These are phyloP conservation scores for Pseudopithomyces chartarum DNA, from an alignment of 2,329 filamentous ascomycete species.

Conservation along the genomic window DNA sequence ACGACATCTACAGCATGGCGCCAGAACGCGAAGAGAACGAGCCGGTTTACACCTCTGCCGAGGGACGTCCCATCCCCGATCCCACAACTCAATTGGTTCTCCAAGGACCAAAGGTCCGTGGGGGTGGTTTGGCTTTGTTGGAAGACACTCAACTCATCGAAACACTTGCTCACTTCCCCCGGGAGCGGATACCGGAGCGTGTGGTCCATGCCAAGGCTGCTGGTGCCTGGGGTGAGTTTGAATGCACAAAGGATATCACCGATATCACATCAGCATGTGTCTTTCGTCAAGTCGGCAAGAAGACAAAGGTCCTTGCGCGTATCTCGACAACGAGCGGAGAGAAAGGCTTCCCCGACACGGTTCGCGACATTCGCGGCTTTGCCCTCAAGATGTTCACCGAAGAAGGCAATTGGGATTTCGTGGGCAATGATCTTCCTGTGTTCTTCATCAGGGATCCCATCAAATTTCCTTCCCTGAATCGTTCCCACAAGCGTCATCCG, in stretches of 20 bases:
- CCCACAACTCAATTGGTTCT: conserved; percentile 31
- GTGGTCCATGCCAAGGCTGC: conserved; percentile 65
- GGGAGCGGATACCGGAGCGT: conserved; percentile 65
- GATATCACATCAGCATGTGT: conserved; percentile 62
- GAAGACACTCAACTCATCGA: conserved; percentile 68
- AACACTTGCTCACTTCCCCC: conserved; percentile 64
- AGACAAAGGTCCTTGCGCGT: conserved; percentile 54
- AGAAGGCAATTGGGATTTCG: conserved; percentile 58
- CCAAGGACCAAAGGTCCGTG: conserved; percentile 14
- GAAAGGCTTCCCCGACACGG: conserved; percentile 53
- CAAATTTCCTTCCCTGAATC: conserved; percentile 50
- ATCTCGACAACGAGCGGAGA: conserved; percentile 55
- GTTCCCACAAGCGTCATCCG: conserved; percentile 40
- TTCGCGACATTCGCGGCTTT: conserved; percentile 56
- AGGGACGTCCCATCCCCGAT: conserved; percentile 21
- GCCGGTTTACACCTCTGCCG: neutral
- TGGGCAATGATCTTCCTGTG: conserved; percentile 51
- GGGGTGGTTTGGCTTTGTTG: conserved; percentile 52
- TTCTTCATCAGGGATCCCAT: conserved; percentile 53
- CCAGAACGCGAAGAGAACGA: neutral
- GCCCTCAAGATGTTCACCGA: conserved; percentile 59
- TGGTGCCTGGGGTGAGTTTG: conserved; percentile 64
- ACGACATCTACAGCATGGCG: neutral
- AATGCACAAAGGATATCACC: conserved; percentile 63
- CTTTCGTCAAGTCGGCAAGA: conserved; percentile 61